Conservation (phyloP, 2,329 filamentous ascomycete species). For the Peltaster fructicola region DNA sequence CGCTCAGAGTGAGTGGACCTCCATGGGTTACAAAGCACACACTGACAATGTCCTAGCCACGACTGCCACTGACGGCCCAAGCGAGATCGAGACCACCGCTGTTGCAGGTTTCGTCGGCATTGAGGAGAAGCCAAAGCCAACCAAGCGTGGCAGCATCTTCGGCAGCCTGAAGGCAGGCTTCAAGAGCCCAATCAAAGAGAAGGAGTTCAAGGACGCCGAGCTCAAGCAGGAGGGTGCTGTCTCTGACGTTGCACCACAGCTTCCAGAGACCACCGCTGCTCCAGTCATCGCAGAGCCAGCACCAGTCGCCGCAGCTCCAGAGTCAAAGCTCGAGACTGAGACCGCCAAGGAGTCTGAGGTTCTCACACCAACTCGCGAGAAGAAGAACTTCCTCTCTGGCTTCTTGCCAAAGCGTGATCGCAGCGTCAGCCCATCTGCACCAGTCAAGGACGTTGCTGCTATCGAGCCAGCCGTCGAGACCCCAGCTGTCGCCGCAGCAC, state of each 20-base stretch:
- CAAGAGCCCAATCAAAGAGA: constrained; percentile 36
- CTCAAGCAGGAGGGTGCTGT: constrained; percentile 32
- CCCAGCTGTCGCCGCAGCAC: constrained; percentile 8
- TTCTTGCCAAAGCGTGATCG: constrained; percentile 18
- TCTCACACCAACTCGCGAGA: constrained; percentile 16
- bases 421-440: constrained; percentile 19
- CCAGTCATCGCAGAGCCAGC: constrained; percentile 16
- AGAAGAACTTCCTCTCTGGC: constrained; percentile 17
- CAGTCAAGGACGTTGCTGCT: constrained; percentile 15
- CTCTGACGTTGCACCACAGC: constrained; percentile 18
- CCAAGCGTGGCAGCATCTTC: constrained; percentile 78
- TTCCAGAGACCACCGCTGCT: constrained; percentile 24
- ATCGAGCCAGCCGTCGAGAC: constrained; percentile 16
- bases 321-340: too few relatives aligned
- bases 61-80: constrained; percentile 14
- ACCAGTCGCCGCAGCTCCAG: too few relatives aligned
- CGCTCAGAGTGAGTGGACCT: constrained; percentile 6
- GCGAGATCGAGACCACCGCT: constrained; percentile 22
- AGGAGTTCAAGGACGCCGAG: constrained; percentile 58
- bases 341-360: constrained; percentile 23
- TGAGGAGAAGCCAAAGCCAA: constrained; percentile 40
- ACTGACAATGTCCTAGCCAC: constrained; percentile 12
- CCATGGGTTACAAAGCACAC: not conserved
- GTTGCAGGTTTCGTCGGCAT: constrained; percentile 35
- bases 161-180: constrained; percentile 45